Evolutionary conservation across 169 alveolate species (phyloP), one percentile per base, ranked within the genome.

Genomic region (Fabrea salina): DNA sequence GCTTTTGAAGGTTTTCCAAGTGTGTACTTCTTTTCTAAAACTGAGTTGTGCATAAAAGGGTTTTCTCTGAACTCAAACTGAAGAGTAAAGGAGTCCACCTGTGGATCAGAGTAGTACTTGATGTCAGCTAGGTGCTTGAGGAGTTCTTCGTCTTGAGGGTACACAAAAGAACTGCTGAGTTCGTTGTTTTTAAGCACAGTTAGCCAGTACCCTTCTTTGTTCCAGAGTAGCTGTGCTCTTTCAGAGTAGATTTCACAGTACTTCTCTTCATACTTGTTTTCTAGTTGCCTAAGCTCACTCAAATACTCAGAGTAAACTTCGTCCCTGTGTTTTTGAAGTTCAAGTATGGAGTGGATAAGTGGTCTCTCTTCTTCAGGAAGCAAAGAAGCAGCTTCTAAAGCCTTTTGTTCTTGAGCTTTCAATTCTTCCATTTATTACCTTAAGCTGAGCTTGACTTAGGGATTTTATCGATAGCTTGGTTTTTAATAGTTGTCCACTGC

Each of bases 61-160:
- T 88, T 88, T 43, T 80, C 82, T 25, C 40, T 66, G 64, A 88
- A 88, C 19, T 40, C 75, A 67, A 88, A 88, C 13, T 43, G 71
- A 2, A 88, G 37, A 11, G 81, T 82, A 79, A 59, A 81, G 5
- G 79, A 72, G 6, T 68, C 80, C 4, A 61, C 25, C 40, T 61
- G 56, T 3, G 64, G 77, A 27, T 22, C 50, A 51, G 71, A n/a
- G 16, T 0, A 11, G 13, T 13, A 27, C 5, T 35, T 72, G 25
- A 86, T 75, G 54, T 86, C 86, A 19, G 54, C 35, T 3, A 86
- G 22, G 75, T 67, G 71, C 74, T 77, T 68, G 6, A 86, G 57
- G 40, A 82, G 53, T 35, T 49, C 53, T n/a, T 85, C 76, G 43
- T 86, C 91, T 40, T 72, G 72, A 39, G 68, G 82, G 33, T 71